Percentiles rank a stretch among this genome's conserved stretches.
Conservation (phyloP, 2,329 filamentous ascomycete genomes). For the Purpureocillium takamizusanense region DNA sequence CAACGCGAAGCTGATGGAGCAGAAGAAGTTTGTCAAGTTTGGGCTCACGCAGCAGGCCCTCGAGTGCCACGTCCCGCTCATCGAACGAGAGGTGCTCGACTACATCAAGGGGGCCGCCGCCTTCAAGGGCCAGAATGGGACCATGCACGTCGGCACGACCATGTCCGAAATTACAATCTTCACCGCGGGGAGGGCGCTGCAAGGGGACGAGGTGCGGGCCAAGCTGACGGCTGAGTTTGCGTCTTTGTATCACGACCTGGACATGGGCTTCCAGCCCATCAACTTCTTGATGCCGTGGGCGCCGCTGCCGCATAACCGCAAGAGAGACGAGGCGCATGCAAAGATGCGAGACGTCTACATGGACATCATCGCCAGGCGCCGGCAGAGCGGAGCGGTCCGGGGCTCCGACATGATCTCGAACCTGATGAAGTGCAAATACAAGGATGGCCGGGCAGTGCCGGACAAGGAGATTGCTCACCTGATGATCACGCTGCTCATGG, state of each 20-base stretch:
- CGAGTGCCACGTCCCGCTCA: conserved; percentile 58
- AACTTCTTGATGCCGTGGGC: conserved; percentile 79
- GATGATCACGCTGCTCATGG: conserved; percentile 54
- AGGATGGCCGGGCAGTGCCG: conserved; percentile 58
- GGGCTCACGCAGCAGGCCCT: conserved; percentile 58
- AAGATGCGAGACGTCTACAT: conserved; percentile 65
- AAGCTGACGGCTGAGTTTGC: conserved; percentile 66
- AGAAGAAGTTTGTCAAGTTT: conserved; percentile 76
- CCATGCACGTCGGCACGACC: conserved; percentile 49
- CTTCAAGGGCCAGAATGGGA: conserved; percentile 52
- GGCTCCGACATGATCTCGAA: conserved; percentile 69
- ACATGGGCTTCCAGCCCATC: conserved; percentile 65
- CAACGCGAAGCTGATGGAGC: conserved; percentile 79
- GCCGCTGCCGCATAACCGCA: conserved; percentile 61
- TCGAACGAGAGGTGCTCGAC: conserved; percentile 57
- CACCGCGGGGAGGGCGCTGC: conserved; percentile 67
- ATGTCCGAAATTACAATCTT: conserved; percentile 75
- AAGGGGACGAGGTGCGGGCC: conserved; percentile 66
- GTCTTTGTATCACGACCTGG: conserved; percentile 69
- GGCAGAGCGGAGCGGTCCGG: conserved; percentile 34
- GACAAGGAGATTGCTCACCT: conserved; percentile 60
- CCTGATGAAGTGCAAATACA: conserved; percentile 68
- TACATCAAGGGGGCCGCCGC: conserved; percentile 49
- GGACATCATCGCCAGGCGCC: conserved; percentile 58
- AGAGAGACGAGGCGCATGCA: conserved; percentile 40